Percentiles rank a stretch among this genome's conserved stretches.
These are phyloP conservation scores for Chimonanthus praecox DNA, from an alignment of 164 flowering plant genomes.

Conservation along the genomic window DNA sequence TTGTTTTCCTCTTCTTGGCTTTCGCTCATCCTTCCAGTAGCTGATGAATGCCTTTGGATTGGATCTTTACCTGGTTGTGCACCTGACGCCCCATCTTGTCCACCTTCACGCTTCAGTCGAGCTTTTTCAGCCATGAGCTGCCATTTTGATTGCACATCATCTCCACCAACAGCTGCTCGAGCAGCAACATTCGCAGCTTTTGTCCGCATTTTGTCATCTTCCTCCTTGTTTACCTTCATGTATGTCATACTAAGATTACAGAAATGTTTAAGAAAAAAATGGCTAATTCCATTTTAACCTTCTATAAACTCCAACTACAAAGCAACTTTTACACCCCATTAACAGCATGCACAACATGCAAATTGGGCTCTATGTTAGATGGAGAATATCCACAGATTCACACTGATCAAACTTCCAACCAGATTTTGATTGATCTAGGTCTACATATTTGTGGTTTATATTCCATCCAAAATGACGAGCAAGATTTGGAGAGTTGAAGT, in stretches of 20 bases:
- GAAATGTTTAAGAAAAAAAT: not conserved
- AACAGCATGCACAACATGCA: too few species aligned
- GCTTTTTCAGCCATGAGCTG: conserved; percentile 95
- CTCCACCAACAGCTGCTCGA: conserved; percentile 94
- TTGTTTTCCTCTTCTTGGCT: conserved; percentile 50
- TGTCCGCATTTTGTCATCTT: conserved; percentile 89
- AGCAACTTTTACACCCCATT: too few species aligned
- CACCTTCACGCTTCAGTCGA: conserved; percentile 78
- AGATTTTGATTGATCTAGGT: too few species aligned
- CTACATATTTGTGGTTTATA: too few species aligned
- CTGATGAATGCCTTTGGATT: conserved; percentile 29
- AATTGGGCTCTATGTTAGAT: too few species aligned
- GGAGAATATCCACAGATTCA: too few species aligned
- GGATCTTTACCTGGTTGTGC: conserved; percentile 47
- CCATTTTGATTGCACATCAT: conserved; percentile 90
- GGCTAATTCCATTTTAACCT: too few species aligned
- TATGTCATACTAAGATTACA: not conserved
- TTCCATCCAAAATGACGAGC: too few species aligned
- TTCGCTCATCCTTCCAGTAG: conserved; percentile 39
- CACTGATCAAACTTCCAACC: too few species aligned
- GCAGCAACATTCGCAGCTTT: conserved; percentile 98
- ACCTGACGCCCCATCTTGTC: conserved; percentile 37
- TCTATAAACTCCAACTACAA: too few species aligned
- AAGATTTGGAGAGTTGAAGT: too few species aligned
- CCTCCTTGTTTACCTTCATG: conserved; percentile 74